A percentile compares a stretch with the other conserved stretches of the same genome.
Conservation (phyloP, 345 rosid genomes). For the Citropsis articulata region DNA sequence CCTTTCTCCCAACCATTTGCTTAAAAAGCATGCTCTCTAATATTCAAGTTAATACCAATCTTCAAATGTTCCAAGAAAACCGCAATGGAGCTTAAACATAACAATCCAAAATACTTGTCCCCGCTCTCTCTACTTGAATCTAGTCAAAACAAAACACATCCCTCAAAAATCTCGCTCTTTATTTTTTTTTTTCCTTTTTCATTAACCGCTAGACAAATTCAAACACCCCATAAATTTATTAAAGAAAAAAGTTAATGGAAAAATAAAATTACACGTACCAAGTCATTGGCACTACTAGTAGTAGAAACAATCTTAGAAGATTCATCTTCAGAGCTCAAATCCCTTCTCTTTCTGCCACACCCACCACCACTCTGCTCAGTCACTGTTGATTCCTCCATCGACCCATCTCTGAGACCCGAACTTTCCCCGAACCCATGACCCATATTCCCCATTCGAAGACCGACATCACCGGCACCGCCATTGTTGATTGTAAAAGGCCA, state of each 20-base stretch:
- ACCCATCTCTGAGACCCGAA: constrained; percentile 50
- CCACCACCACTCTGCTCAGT: constrained; percentile 71
- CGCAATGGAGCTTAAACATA: background rate
- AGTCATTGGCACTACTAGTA: constrained; percentile 66
- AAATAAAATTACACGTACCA: constrained; percentile 41
- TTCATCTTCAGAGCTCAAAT: constrained; percentile 72
- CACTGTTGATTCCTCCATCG: constrained; percentile 73
- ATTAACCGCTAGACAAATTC: background rate
- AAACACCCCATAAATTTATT: background rate
- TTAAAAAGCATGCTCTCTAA: background rate
- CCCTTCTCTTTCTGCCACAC: constrained; percentile 57
- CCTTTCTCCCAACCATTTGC: no score
- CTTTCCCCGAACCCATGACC: constrained; percentile 42
- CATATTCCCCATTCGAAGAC: constrained; percentile 54
- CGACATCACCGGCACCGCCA: constrained; percentile 37
- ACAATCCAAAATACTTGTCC: background rate
- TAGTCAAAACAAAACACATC: background rate
- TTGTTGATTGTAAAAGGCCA: constrained; percentile 69
- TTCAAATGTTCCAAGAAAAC: background rate
- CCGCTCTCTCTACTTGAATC: background rate
- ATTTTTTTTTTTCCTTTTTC: background rate
- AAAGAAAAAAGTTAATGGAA: constrained; percentile 3
- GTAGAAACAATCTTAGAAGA: constrained; percentile 77
- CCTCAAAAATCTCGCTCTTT: background rate
- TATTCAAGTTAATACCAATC: background rate